These are phyloP conservation scores for Plasmodium vivax DNA, from an alignment of 169 alveolate species.

Conservation along the genomic window DNA sequence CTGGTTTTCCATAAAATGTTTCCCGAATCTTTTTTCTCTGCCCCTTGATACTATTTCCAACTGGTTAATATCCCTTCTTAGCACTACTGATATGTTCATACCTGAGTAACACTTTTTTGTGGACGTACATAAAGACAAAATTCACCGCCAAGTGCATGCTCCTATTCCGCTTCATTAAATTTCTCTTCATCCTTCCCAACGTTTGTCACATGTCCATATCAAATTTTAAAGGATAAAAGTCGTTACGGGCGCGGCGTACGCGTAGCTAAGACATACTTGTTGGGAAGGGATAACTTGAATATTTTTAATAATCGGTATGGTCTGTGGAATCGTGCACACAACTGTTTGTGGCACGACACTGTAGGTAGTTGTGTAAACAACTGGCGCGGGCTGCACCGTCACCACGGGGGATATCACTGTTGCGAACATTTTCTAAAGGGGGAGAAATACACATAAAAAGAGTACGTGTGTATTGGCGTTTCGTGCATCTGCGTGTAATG, in stretches of 20 bases:
- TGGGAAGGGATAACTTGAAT: constrained; percentile 59
- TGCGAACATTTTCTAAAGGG: constrained; percentile 40
- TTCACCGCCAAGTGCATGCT: background rate
- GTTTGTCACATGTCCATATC: background rate
- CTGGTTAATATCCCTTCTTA: background rate
- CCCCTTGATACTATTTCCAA: background rate
- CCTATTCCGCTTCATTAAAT: background rate
- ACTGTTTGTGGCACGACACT: constrained; percentile 72
- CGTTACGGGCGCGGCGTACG: constrained; percentile 45
- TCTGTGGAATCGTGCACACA: constrained; percentile 51
- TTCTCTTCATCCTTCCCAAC: constrained; percentile 5
- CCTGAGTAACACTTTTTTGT: background rate
- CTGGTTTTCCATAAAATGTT: background rate
- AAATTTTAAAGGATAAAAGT: constrained; percentile 20
- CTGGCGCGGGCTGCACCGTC: constrained; percentile 56
- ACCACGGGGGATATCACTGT: constrained; percentile 58
- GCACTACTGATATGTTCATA: background rate
- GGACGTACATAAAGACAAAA: background rate
- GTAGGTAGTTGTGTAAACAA: constrained; percentile 72
- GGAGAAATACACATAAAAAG: background rate
- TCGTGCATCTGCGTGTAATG: background rate
- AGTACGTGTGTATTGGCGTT: background rate
- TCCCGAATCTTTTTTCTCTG: background rate
- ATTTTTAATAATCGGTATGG: constrained; percentile 44
- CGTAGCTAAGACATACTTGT: constrained; percentile 52